These are phyloP conservation scores for Secale cereale DNA, from an alignment of 176 grass and related monocot genomes.

Conservation along the genomic window DNA sequence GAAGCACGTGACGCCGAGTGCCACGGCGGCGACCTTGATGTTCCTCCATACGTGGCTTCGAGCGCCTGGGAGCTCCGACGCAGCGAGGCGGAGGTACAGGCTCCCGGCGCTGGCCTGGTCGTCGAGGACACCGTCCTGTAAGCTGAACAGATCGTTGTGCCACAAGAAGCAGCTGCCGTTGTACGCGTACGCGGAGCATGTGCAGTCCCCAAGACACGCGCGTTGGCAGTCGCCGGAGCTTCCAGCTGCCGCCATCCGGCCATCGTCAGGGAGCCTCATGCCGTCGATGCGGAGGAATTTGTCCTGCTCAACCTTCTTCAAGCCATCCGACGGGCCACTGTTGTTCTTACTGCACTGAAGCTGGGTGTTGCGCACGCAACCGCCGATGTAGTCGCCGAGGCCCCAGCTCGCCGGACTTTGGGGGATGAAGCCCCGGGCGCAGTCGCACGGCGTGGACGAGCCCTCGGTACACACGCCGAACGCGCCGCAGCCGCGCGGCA, in stretches of 20 bases:
- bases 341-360: conserved; percentile 12
- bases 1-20: background rate
- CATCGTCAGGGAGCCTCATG: conserved; percentile 23
- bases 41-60: background rate
- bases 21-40: background rate
- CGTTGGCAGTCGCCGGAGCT: conserved; percentile 23
- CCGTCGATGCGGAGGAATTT: conserved; percentile 16
- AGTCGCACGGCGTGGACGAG: background rate
- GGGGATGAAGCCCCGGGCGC: conserved; percentile 28
- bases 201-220: conserved; percentile 21
- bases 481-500: conserved; percentile 28
- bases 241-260: background rate
- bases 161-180: conserved; percentile 25
- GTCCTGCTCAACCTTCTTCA: background rate
- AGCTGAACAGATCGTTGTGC: conserved; percentile 24
- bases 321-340: background rate
- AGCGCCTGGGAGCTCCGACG: background rate
- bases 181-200: conserved; percentile 38
- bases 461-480: conserved; percentile 25
- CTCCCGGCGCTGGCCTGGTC: background rate
- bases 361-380: conserved; percentile 18
- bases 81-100: conserved; percentile 9
- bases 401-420: background rate
- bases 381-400: conserved; percentile 5
- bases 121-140: conserved; percentile 4